phyloP scores from a whole-genome alignment of 1,139 yeast species.

The Hyphopichia burtonii region DNA sequence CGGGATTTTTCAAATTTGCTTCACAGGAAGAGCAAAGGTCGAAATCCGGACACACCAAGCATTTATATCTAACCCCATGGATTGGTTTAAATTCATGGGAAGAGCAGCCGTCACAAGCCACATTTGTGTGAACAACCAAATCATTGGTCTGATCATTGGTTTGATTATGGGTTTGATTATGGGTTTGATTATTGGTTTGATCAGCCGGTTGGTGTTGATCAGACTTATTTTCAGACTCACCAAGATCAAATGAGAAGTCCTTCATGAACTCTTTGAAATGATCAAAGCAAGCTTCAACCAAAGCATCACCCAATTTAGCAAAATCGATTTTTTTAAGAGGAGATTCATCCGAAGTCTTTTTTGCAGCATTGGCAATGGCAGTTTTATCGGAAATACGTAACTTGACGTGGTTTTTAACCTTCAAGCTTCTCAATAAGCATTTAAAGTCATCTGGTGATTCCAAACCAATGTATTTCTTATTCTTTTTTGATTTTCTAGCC shows the following conservation, averaged over 20 bases:
- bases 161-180: background rate
- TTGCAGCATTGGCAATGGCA: constrained; percentile 2
- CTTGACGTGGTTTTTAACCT: constrained; percentile 41
- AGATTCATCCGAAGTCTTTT: background rate
- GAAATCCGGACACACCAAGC: constrained; percentile 54
- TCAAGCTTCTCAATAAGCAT: constrained; percentile 45
- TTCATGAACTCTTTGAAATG: constrained; percentile 20
- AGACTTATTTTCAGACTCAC: background rate
- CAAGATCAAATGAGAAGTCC: constrained; percentile 8
- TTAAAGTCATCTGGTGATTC: constrained; percentile 42
- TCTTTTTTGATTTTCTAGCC: constrained; percentile 44
- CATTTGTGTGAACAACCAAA: constrained; percentile 17
- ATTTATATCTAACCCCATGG: constrained; percentile 51
- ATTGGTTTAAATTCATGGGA: constrained; percentile 32
- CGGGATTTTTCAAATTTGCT: constrained; percentile 12
- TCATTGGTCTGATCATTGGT: background rate
- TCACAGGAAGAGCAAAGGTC: constrained; percentile 59
- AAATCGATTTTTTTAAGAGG: constrained; percentile 16
- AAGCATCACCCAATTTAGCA: constrained; percentile 21
- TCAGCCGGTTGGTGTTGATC: background rate
- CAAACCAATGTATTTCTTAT: constrained; percentile 40
- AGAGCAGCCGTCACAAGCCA: constrained; percentile 45
- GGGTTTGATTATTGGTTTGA: background rate
- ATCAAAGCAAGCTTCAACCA: constrained; percentile 23
- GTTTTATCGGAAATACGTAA: constrained; percentile 25